Base-by-base conservation (phyloP, 352 stramenopile genomes). In the Phytopythium litorale region DNA sequence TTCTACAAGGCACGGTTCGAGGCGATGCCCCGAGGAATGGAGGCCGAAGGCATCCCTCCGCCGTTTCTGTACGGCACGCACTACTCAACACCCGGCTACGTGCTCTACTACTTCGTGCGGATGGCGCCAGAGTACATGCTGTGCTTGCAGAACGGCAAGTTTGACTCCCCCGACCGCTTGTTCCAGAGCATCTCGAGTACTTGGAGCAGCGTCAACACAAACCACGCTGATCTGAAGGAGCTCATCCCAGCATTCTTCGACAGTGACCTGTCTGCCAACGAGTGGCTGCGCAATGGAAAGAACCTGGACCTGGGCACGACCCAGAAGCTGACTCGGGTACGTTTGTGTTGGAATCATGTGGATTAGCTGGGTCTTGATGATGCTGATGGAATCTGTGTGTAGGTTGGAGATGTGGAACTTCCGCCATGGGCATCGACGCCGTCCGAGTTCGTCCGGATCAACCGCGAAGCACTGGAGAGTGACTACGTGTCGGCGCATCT, bases 161-260 rank as follows among this genome's bases (percentile, higher is more conserved):
- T 99, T 66, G 98, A 99, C 79, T 93, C 98, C 0, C 84, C 97
- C 1, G 98, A 99, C 82, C 87, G 98, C 6, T 83, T 99, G 4
- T 99, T 99, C 58, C 90, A 88, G 52, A 98, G 89, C 54, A 90
- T 99, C 51, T 63, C 86, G 21, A 81, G 82, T 51, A 98, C 96
- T 13, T 99, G 95, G 89, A 87, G 96, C 32, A 89, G 83, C 62
- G 89, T 79, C 54, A 71, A 89, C 48, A 89, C 71, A 6, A 94
- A 92, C 46, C 89, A 98, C 43, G 91, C 91, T 4, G 97, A 99
- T 71, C 82, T 99, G 8, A 99, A 99, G 75, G 98, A 99, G 70
- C 78, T 99, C 9, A 99, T 97, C 21, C 97, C 98, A 6, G 97
- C 99, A 70, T 99, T 98, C 76, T 99, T 98, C 72, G 96, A 96